A percentile compares a stretch with the other conserved stretches of the same genome.
Conservation (phyloP, 1,284 basidiomycete species). For the Spongispora temasekensis region DNA sequence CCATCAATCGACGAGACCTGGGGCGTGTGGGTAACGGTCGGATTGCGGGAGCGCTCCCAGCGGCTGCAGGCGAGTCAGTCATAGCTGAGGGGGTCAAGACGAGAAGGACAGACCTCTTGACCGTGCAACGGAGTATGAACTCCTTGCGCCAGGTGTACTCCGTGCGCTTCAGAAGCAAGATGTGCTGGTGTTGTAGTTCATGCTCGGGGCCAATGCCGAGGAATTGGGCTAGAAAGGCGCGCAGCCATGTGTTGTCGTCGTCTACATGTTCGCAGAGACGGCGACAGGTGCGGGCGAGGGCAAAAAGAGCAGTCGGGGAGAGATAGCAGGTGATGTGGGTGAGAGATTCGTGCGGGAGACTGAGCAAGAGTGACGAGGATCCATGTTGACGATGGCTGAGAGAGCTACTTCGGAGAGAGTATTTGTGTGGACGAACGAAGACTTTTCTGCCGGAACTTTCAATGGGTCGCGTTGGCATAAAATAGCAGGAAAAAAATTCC, state of each 20-base stretch:
- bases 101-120: slow-evolving; percentile 49
- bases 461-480: slow-evolving; percentile 32
- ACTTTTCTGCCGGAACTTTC: slow-evolving; percentile 19
- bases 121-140: slow-evolving; percentile 55
- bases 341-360: slow-evolving; percentile 72
- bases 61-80: slow-evolving; percentile 48
- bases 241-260: slow-evolving; percentile 81
- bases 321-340: slow-evolving; percentile 80
- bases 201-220: slow-evolving; percentile 65
- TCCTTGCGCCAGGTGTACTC: slow-evolving; percentile 70
- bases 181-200: slow-evolving; percentile 45
- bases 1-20: slow-evolving; percentile 54
- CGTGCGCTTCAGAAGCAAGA: slow-evolving; percentile 56
- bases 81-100: background rate
- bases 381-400: slow-evolving; percentile 53
- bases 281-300: slow-evolving; percentile 57
- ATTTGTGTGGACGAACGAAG: slow-evolving; percentile 5
- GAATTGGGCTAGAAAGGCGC: slow-evolving; percentile 77
- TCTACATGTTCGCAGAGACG: slow-evolving; percentile 65
- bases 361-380: slow-evolving; percentile 44
- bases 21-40: slow-evolving; percentile 63
- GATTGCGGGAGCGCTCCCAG: slow-evolving; percentile 68
- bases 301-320: slow-evolving; percentile 62
- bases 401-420: background rate
- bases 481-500: slow-evolving; percentile 17